phyloP scores from a whole-genome alignment of 345 rosid species.

The Arabis hirsuta region DNA sequence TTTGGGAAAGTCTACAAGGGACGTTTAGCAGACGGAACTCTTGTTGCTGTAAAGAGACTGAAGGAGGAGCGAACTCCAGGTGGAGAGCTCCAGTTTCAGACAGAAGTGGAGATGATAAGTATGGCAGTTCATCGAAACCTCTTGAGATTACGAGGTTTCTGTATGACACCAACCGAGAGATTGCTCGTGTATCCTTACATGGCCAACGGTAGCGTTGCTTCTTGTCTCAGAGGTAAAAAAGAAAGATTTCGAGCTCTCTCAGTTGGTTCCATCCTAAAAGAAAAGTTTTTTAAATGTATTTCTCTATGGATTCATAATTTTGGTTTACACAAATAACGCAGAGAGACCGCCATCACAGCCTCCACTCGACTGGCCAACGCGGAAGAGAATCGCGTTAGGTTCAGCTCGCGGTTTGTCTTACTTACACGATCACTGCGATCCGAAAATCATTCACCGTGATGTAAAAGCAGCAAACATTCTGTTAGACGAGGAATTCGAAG shows the following conservation, averaged over 20 bases:
- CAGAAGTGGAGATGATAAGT: conserved; percentile 98
- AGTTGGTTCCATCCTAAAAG: background rate
- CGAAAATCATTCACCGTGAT: conserved; percentile 96
- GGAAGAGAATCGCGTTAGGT: conserved; percentile 91
- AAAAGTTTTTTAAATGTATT: background rate
- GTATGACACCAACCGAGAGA: conserved; percentile 97
- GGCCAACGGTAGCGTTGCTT: conserved; percentile 99
- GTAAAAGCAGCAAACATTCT: conserved; percentile 98
- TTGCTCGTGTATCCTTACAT: conserved; percentile 96
- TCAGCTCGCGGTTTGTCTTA: conserved; percentile 96
- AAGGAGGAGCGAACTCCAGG: conserved; percentile 99
- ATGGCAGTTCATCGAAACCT: conserved; percentile 99
- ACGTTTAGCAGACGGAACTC: conserved; percentile 86
- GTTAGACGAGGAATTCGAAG: conserved; percentile 95
- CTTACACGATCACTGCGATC: conserved; percentile 98
- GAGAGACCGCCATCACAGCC: conserved; percentile 85
- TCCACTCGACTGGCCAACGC: conserved; percentile 82
- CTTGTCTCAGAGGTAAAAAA: conserved; percentile 80
- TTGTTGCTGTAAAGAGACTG: conserved; percentile 94
- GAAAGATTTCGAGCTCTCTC: background rate
- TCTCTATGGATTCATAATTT: background rate
- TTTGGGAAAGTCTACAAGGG: conserved; percentile 35
- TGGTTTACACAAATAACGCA: conserved; percentile 39
- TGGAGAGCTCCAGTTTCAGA: conserved; percentile 97
- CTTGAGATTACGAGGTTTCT: conserved; percentile 85